phyloP scores from a whole-genome alignment of 2,329 filamentous ascomycete genomes.

The Penicillium nordicum region DNA sequence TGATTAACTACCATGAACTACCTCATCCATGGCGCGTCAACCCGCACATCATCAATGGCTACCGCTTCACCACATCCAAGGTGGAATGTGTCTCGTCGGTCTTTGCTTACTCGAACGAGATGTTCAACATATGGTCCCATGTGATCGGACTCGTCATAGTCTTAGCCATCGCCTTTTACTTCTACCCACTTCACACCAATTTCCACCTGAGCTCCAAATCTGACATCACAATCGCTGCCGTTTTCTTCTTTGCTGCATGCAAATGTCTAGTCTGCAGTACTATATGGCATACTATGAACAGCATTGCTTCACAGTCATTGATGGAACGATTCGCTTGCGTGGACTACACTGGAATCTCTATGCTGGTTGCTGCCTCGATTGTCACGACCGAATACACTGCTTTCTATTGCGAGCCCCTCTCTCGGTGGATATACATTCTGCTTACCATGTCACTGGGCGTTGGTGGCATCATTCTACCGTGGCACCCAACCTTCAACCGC shows the following conservation, averaged over 20 bases:
- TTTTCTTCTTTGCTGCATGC: constrained; percentile 94
- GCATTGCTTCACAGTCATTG: constrained; percentile 81
- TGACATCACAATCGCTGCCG: constrained; percentile 83
- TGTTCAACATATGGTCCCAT: constrained; percentile 98
- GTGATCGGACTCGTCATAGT: constrained; percentile 84
- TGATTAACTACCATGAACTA: constrained; percentile 85
- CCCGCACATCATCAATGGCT: constrained; percentile 85
- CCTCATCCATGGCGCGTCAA: constrained; percentile 92
- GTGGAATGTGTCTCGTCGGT: constrained; percentile 81
- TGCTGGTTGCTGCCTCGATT: constrained; percentile 89
- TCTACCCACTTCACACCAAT: constrained; percentile 84
- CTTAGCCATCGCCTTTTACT: constrained; percentile 86
- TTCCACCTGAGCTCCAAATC: constrained; percentile 82
- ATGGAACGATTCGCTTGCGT: constrained; percentile 96
- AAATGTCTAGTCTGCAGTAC: constrained; percentile 93
- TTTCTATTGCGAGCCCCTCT: constrained; percentile 93
- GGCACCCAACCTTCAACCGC: constrained; percentile 93
- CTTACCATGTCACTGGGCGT: constrained; percentile 77
- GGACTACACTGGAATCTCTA: constrained; percentile 94
- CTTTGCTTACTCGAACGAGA: constrained; percentile 84
- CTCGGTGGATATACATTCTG: constrained; percentile 80
- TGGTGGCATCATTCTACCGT: constrained; percentile 85
- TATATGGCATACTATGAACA: constrained; percentile 99
- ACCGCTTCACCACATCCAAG: constrained; percentile 91
- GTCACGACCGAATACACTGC: constrained; percentile 98